Evolutionary conservation across 129 eudicot genomes (phyloP).

Genomic region (Escallonia rubra): DNA sequence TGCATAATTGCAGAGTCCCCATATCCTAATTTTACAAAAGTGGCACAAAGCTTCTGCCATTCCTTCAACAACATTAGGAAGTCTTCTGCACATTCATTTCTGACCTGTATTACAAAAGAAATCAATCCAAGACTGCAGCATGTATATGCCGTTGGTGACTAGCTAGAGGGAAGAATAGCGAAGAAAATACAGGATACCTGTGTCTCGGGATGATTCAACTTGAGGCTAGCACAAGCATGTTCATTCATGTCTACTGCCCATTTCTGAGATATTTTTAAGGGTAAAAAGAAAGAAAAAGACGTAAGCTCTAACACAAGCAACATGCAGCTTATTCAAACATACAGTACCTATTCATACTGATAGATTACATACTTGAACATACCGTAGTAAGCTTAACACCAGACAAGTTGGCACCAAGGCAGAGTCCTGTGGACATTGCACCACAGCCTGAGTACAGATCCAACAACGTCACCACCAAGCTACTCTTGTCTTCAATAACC

Average conservation of each 20-base stretch:
- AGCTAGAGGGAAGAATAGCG: background rate
- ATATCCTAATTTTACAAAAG: slow-evolving; percentile 19
- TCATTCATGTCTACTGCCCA: slow-evolving; percentile 74
- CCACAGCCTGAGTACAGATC: slow-evolving; percentile 95
- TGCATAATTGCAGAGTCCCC: slow-evolving; percentile 1
- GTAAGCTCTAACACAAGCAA: background rate
- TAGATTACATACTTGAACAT: background rate
- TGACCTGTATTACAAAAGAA: slow-evolving; percentile 28
- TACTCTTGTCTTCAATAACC: slow-evolving; percentile 4
- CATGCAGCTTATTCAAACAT: background rate
- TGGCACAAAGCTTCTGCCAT: slow-evolving; percentile 62
- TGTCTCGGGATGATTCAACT: slow-evolving; percentile 75
- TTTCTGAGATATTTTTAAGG: slow-evolving; percentile 27
- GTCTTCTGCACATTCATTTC: slow-evolving; percentile 66
- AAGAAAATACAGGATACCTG: slow-evolving; percentile 33
- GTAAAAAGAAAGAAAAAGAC: background rate
- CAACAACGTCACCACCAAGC: slow-evolving; percentile 34
- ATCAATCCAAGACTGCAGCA: background rate
- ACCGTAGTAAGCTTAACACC: slow-evolving; percentile 61
- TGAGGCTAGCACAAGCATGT: slow-evolving; percentile 67
- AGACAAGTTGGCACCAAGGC: slow-evolving; percentile 63
- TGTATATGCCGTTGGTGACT: background rate
- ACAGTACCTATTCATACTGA: background rate
- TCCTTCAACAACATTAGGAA: slow-evolving; percentile 50
- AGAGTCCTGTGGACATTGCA: slow-evolving; percentile 93